Evolutionary conservation across 306 rosid species (phyloP), one percentile per base, ranked within the genome.

Genomic region (Cercis canadensis): DNA sequence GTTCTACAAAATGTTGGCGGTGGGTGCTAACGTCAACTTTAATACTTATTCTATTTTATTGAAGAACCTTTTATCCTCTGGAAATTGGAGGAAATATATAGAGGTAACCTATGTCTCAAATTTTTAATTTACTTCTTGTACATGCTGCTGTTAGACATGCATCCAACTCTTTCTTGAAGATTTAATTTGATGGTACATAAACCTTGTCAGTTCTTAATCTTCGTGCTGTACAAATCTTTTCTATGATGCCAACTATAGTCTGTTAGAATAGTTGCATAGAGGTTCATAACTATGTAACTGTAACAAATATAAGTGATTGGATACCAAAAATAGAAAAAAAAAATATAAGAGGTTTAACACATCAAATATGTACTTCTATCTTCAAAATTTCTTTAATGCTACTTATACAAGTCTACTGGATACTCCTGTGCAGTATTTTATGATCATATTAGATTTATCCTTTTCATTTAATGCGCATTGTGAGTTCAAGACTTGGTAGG

Each of bases 61-160:
- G 87, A 88, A 93, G 84, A 93, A 85, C 79, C 97, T 93, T 56
- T 74, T 93, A 81, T 82, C 82, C 18, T 74, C 88, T 15, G 94
- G 98, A 68, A 90, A 87, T 68, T 93, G 98, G 98, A 93, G 98
- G 75, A 93, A 93, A 73, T 90, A 91, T 82, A 82, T 93, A 69
- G 97, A 93, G 98, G 98, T 87, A 79, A 65, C 37, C 44, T 46
- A 46, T 32, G 43, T 69, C 13, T 8, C 8, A 18, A 24, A 49
- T 46, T 39, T 8, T 34, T 58, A 51, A 71, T 55, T 65, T 50
- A 24, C 65, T 61, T 67, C 4, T 59, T 9, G 0, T 16, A 60
- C 31, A 6, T 52, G 44, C 32, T 18, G 49, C 59, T 36, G 46
- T 62, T 31, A 8, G 32, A 63, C 47, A 21, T 45, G 46, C 52